Evolutionary conservation across 768 basidiomycete species (phyloP), one percentile per base, ranked within the genome.

Genomic region (Rhizopogon roseolus): DNA sequence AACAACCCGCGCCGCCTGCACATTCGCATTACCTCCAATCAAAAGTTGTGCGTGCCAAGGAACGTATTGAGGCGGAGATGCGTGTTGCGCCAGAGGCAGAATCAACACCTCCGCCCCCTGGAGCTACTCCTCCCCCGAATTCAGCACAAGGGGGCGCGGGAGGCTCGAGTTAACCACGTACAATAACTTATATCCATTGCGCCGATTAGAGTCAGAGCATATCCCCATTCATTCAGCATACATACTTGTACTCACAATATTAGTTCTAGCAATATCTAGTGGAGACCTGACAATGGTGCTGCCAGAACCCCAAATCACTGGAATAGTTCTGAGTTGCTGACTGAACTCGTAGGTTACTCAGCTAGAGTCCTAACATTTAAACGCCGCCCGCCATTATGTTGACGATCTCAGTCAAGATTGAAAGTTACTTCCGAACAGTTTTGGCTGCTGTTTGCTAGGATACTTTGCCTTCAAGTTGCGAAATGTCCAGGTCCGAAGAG

Each of bases 1-100:
- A 76, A 65, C 72, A 70, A 22, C 65, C 71, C 5, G 60, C 71
- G 22, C 73, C 69, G 27, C 77, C 77, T 19, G 62, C 72, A 37
- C 77, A 93, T 66, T 94, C 93, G 36, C 91, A 94, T 70, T 98
- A 98, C 71, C 77, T 98, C 11, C 95, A 96, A 67, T 95, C 93
- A 32, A 99, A 99, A 73, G 92, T 99, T n/a, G 82, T 92, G 42
- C 84, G 97, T 40, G 96, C 97, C 17, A 81, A 85, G 52, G 94
- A 98, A 73, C 84, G 97, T 72, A 85, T 98, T 80, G 90, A 97
- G 67, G 95, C 95, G 0, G 96, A 99, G 76, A 54, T 67, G 62
- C 69, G 68, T 56, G 55, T 67, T 34, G 59, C 58, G 45, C 60
- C 59, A 17, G 66, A 71, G 53, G 57, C 6, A 5, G 44, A 52